Conservation (phyloP, 257 asterid species). For the Scutellaria minor region DNA sequence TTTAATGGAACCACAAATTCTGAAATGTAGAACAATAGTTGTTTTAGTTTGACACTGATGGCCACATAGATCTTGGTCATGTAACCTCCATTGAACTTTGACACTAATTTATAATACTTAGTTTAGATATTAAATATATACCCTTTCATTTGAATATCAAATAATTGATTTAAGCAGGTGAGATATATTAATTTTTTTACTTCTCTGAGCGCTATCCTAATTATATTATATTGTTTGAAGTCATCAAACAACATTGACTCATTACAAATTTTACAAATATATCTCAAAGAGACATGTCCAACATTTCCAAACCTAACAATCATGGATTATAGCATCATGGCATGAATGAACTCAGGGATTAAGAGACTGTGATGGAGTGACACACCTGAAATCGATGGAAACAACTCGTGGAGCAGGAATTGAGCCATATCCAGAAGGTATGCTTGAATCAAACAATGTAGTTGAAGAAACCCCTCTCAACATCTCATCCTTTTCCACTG, state of each 20-base stretch:
- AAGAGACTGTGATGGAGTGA: slow-evolving; percentile 19
- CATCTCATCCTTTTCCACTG: slow-evolving; percentile 77
- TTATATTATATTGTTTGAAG: slow-evolving; percentile 6
- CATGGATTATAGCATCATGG: not conserved
- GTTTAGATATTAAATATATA: not conserved
- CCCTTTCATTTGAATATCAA: slow-evolving; percentile 15
- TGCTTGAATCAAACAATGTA: slow-evolving; percentile 51
- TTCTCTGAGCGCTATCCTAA: not conserved
- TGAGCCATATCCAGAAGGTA: slow-evolving; percentile 69
- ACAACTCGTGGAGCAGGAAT: slow-evolving; percentile 64
- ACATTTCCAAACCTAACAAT: slow-evolving; percentile 26
- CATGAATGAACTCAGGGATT: not conserved
- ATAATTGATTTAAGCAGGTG: slow-evolving; percentile 4
- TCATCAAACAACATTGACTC: not conserved
- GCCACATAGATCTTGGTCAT: not conserved
- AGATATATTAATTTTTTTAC: not conserved
- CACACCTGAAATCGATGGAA: slow-evolving; percentile 75
- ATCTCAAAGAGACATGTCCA: not conserved
- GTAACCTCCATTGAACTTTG: slow-evolving; percentile 14
- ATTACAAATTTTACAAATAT: not conserved
- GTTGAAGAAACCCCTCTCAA: slow-evolving; percentile 60
- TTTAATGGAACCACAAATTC: not conserved
- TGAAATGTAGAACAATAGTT: not conserved
- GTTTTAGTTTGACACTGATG: not conserved
- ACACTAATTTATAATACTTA: not conserved